A percentile compares a stretch with the other conserved stretches of the same genome.
Evolutionary conservation across 1,139 yeast genomes (phyloP).

Genomic region (Kurtzmaniella quercitrusa): DNA sequence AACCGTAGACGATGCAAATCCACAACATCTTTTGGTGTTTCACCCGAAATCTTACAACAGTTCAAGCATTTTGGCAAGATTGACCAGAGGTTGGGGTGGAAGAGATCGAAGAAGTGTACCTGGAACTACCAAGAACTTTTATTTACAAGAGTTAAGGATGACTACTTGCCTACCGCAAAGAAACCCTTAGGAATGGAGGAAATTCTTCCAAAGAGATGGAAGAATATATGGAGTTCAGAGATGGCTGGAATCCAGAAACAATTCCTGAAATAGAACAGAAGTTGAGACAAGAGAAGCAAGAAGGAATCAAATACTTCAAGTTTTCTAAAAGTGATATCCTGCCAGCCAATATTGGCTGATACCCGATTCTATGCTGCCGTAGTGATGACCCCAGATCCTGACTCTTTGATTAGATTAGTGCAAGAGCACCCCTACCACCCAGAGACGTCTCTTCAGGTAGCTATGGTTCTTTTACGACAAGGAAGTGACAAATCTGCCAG

Average conservation of each 20-base stretch:
- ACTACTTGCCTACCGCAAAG: conserved; percentile 71
- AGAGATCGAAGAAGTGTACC: conserved; percentile 70
- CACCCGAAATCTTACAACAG: conserved; percentile 65
- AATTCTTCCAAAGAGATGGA: conserved; percentile 34
- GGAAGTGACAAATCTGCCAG: conserved; percentile 69
- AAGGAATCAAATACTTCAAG: conserved; percentile 54
- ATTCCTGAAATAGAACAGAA: conserved; percentile 23
- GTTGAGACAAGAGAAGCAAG: conserved; percentile 38
- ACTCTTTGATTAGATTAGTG: conserved; percentile 53
- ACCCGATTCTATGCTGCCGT: conserved; percentile 65
- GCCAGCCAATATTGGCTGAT: conserved; percentile 44
- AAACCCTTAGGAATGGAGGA: conserved; percentile 66
- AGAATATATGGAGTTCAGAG: conserved; percentile 38
- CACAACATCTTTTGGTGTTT: conserved; percentile 51
- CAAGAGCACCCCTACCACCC: conserved; percentile 69
- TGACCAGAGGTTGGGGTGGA: conserved; percentile 82
- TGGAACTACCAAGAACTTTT: conserved; percentile 66
- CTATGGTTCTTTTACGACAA: conserved; percentile 70
- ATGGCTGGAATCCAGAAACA: conserved; percentile 12
- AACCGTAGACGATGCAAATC: conserved; percentile 72
- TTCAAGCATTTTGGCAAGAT: conserved; percentile 56
- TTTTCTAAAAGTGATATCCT: conserved; percentile 36
- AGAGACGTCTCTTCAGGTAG: conserved; percentile 75
- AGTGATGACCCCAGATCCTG: conserved; percentile 71
- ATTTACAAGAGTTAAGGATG: conserved; percentile 72